Percentiles rank a stretch among this genome's conserved stretches.
These are phyloP conservation scores for Hypoxylon sp. DNA, from an alignment of 2,329 filamentous ascomycete species.

Conservation along the genomic window DNA sequence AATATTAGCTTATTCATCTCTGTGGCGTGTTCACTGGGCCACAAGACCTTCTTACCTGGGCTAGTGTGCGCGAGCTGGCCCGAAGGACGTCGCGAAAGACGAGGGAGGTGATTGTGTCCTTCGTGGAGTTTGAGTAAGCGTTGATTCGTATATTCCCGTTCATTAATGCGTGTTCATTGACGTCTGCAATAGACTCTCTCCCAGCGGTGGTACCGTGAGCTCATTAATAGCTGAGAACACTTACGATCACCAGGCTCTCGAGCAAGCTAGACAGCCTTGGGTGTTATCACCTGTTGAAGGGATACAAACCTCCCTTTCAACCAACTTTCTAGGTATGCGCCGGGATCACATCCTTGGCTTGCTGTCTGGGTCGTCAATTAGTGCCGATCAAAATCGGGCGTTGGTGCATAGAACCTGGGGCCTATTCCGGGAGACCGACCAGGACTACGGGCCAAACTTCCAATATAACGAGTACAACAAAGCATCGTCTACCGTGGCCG, in stretches of 20 bases:
- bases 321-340: slow-evolving; percentile 36
- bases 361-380: slow-evolving; percentile 34
- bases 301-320: slow-evolving; percentile 8
- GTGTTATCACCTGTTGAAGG: slow-evolving; percentile 37
- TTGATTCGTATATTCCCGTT: background rate
- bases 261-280: slow-evolving; percentile 37
- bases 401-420: slow-evolving; percentile 48
- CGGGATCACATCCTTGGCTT: slow-evolving; percentile 35
- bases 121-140: slow-evolving; percentile 32
- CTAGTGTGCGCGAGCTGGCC: slow-evolving; percentile 33
- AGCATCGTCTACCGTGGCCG: slow-evolving; percentile 30
- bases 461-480: slow-evolving; percentile 44
- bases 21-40: slow-evolving; percentile 40
- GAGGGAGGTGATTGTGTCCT: slow-evolving; percentile 40
- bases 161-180: background rate
- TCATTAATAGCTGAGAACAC: slow-evolving; percentile 34
- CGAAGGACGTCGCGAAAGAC: slow-evolving; percentile 32
- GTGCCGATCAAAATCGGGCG: slow-evolving; percentile 33
- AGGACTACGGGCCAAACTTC: slow-evolving; percentile 42
- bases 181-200: background rate
- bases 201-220: slow-evolving; percentile 42
- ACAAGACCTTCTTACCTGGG: slow-evolving; percentile 41
- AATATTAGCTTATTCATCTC: slow-evolving; percentile 43
- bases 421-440: slow-evolving; percentile 32
- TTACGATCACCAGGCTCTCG: slow-evolving; percentile 7